Conservation (phyloP, 2,329 filamentous ascomycete genomes). For the Aspergillus thermomutatus region DNA sequence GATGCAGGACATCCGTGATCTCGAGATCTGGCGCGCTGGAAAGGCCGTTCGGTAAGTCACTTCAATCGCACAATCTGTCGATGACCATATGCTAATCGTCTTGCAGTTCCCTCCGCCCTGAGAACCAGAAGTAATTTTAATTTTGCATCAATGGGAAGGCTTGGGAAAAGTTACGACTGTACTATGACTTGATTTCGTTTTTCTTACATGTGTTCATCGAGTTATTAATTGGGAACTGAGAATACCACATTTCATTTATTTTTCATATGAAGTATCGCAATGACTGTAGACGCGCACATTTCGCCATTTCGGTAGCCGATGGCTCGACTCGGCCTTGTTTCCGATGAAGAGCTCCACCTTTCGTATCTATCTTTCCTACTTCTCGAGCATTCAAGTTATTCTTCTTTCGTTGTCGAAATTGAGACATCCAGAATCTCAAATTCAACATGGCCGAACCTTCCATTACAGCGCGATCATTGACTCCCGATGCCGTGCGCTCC, state of each 20-base stretch:
- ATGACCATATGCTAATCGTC: constrained; percentile 3
- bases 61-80: neutral
- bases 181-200: constrained; percentile 31
- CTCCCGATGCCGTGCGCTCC: constrained; percentile 64
- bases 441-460: constrained; percentile 42
- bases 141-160: constrained; percentile 21
- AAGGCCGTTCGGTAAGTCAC: constrained; percentile 81
- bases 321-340: neutral
- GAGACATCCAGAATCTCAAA: neutral
- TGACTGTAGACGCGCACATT: neutral
- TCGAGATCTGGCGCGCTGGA: constrained; percentile 99
- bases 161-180: constrained; percentile 35
- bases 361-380: neutral
- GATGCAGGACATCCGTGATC: constrained; percentile 95
- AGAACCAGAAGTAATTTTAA: constrained; percentile 72
- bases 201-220: constrained; percentile 14
- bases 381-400: neutral
- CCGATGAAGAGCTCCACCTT: neutral
- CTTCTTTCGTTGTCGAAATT: neutral
- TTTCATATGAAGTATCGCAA: neutral
- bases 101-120: constrained; percentile 70
- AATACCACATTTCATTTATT: neutral
- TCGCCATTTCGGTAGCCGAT: neutral
- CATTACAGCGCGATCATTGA: constrained; percentile 50
- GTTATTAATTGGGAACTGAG: constrained; percentile 11